Evolutionary conservation across 768 basidiomycete genomes (phyloP).

Genomic region (Phylloporus arenicola): DNA sequence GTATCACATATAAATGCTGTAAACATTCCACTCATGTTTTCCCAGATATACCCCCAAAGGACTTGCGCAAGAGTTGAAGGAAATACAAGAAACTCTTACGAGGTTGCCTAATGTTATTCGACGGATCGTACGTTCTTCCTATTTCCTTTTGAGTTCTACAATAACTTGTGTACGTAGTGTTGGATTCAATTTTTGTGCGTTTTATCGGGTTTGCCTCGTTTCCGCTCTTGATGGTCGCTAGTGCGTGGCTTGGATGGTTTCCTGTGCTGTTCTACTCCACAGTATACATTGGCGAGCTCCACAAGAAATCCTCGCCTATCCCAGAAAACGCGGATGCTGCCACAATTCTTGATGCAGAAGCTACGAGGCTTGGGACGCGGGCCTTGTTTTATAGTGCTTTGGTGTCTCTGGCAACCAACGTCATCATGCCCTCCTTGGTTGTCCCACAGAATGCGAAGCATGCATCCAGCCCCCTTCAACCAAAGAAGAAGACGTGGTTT

Average conservation of each 20-base stretch:
- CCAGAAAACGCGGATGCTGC: conserved; percentile 29
- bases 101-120: conserved; percentile 70
- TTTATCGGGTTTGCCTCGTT: not conserved
- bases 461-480: conserved; percentile 13
- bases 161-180: conserved; percentile 42
- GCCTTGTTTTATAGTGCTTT: conserved; percentile 78
- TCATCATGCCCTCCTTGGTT: conserved; percentile 67
- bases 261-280: conserved; percentile 86
- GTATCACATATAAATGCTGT: not conserved
- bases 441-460: conserved; percentile 14
- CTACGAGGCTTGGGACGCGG: conserved; percentile 77
- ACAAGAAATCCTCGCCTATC: conserved; percentile 47
- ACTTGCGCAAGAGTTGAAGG: conserved; percentile 44
- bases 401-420: conserved; percentile 59
- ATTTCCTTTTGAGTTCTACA: conserved; percentile 1
- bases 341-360: conserved; percentile 51
- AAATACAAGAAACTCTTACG: conserved; percentile 67
- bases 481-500: conserved; percentile 25
- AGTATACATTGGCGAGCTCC: conserved; percentile 82
- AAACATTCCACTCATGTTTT: conserved; percentile 2
- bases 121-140: conserved; percentile 59
- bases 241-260: conserved; percentile 89
- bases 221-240: conserved; percentile 24
- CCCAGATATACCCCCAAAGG: conserved; percentile 22
- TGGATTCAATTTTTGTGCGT: conserved; percentile 77